These are phyloP conservation scores for Solanum chaucha DNA, from an alignment of 257 asterid genomes.

Conservation along the genomic window DNA sequence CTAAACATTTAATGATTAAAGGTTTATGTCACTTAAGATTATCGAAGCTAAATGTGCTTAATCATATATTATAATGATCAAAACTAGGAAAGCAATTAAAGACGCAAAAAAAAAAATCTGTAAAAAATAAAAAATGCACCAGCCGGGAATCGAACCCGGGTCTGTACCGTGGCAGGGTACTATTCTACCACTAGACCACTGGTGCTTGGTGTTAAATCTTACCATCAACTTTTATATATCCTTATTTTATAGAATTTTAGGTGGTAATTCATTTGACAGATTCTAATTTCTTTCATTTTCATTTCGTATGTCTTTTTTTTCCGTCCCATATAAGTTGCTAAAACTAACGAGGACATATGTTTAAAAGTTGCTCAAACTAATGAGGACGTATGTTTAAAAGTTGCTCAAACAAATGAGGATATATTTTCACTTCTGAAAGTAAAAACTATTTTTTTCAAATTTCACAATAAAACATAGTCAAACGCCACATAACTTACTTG, in stretches of 20 bases:
- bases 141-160: slow-evolving; percentile 99
- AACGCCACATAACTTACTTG: background rate
- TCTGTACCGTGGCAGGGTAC: slow-evolving; percentile 99
- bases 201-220: background rate
- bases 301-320: background rate
- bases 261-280: background rate
- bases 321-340: background rate
- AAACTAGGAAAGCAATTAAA: no score
- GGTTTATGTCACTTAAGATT: background rate
- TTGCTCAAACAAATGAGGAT: no score
- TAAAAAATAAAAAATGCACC: slow-evolving; percentile 33
- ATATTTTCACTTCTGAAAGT: background rate
- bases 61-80: no score
- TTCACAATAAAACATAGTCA: no score
- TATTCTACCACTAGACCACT: slow-evolving; percentile 97
- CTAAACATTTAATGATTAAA: background rate
- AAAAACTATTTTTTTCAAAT: background rate
- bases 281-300: background rate
- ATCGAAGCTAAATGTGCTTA: background rate
- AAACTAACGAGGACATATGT: no score
- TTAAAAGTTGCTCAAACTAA: no score
- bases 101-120: no score
- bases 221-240: no score
- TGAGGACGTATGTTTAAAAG: no score
- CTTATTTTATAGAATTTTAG: background rate